These are phyloP conservation scores for Silene uniflora DNA, from an alignment of 148 eudicot species.

Conservation along the genomic window DNA sequence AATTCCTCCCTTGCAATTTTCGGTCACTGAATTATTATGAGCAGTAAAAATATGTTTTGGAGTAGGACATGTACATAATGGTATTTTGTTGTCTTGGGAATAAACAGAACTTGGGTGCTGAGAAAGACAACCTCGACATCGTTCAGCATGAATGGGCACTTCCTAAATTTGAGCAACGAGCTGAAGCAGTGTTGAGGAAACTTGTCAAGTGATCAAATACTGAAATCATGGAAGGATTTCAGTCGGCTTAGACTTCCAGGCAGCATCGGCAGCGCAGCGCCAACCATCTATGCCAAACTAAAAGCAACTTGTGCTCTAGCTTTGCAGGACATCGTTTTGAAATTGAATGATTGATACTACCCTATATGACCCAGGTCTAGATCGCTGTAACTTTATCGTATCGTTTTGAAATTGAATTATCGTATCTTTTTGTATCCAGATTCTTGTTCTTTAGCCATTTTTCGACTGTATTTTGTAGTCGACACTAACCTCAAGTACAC, in stretches of 20 bases:
- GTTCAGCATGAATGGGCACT: constrained; percentile 88
- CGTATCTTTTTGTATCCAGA: neutral
- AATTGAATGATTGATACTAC: neutral
- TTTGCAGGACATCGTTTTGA: neutral
- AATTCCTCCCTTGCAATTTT: neutral
- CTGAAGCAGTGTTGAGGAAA: constrained; percentile 78
- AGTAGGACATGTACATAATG: neutral
- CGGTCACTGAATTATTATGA: neutral
- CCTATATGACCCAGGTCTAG: neutral
- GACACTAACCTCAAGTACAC: neutral
- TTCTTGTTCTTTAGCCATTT: neutral
- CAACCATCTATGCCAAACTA: neutral
- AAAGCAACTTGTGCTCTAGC: neutral
- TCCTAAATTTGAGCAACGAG: constrained; percentile 93
- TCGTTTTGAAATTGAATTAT: too few species aligned
- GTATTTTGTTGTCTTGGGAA: constrained; percentile 10
- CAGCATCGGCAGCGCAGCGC: neutral
- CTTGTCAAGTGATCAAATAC: constrained; percentile 34
- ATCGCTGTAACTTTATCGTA: neutral
- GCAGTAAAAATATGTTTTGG: neutral
- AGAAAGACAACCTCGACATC: constrained; percentile 82
- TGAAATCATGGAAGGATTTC: neutral
- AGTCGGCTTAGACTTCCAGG: neutral
- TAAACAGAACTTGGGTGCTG: constrained; percentile 83
- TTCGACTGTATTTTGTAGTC: neutral